Evolutionary conservation across 139 green algal genomes (phyloP).

Genomic region (Auxenochlorella pyrenoidosa): DNA sequence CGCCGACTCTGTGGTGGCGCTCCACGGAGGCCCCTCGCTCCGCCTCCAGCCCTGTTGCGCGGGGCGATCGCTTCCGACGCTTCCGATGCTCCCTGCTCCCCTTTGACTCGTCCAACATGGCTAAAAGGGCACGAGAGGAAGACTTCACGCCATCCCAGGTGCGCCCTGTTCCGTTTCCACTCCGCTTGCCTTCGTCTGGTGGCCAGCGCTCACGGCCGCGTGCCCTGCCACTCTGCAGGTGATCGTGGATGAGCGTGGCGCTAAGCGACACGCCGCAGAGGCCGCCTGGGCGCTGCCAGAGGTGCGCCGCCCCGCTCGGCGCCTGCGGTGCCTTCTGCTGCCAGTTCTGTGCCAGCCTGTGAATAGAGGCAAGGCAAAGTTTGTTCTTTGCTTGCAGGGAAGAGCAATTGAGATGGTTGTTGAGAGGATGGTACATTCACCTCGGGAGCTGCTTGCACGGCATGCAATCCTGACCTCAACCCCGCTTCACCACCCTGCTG

Average conservation of each 20-base stretch:
- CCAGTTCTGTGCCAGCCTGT: not conserved
- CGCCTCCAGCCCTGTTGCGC: no score
- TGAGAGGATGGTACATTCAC: no score
- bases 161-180: not conserved
- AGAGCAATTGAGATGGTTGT: no score
- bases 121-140: conserved; percentile 1
- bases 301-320: not conserved
- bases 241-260: not conserved
- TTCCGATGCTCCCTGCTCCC: no score
- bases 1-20: no score
- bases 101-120: not conserved
- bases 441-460: no score
- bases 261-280: not conserved
- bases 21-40: no score
- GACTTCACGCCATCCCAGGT: not conserved
- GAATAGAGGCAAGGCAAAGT: no score
- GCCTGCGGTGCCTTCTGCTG: not conserved
- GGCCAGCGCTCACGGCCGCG: not conserved
- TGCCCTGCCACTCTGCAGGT: not conserved
- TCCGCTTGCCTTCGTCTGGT: not conserved
- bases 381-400: no score
- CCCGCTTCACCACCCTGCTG: no score
- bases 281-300: conserved; percentile 3
- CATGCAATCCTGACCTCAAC: no score
- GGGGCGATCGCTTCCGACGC: no score